Conservation (phyloP, 306 rosid species). For the Cajanus cajan region DNA sequence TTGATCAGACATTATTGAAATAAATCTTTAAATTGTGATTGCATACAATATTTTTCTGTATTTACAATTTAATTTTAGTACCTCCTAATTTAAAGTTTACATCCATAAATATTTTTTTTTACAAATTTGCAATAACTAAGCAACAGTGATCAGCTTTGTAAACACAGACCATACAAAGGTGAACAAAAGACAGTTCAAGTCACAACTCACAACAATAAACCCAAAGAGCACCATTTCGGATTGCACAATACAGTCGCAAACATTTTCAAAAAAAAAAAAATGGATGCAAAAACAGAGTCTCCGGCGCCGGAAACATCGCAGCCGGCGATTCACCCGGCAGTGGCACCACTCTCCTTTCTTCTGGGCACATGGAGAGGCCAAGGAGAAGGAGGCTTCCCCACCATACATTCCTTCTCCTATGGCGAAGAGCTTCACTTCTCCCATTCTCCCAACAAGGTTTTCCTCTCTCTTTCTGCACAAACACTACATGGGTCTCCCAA, state of each 20-base stretch:
- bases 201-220: background rate
- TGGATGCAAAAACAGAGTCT: slow-evolving; percentile 38
- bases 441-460: slow-evolving; percentile 73
- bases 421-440: slow-evolving; percentile 72
- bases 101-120: no score
- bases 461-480: background rate
- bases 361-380: slow-evolving; percentile 82
- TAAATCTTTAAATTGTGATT: no score
- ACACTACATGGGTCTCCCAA: background rate
- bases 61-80: no score
- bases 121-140: background rate
- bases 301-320: slow-evolving; percentile 8
- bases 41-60: no score
- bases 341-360: slow-evolving; percentile 63
- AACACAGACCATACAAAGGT: background rate
- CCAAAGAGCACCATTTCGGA: background rate
- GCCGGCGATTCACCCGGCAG: slow-evolving; percentile 55
- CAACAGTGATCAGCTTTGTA: background rate
- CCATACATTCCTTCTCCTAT: slow-evolving; percentile 78
- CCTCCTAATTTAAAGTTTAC: no score
- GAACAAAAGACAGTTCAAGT: background rate
- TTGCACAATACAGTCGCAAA: background rate
- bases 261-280: background rate
- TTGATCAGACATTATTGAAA: no score
- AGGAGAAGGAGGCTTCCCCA: slow-evolving; percentile 85